Conservation (phyloP, 371 early-diverging fungal genomes). For the Apophysomyces variabilis region DNA sequence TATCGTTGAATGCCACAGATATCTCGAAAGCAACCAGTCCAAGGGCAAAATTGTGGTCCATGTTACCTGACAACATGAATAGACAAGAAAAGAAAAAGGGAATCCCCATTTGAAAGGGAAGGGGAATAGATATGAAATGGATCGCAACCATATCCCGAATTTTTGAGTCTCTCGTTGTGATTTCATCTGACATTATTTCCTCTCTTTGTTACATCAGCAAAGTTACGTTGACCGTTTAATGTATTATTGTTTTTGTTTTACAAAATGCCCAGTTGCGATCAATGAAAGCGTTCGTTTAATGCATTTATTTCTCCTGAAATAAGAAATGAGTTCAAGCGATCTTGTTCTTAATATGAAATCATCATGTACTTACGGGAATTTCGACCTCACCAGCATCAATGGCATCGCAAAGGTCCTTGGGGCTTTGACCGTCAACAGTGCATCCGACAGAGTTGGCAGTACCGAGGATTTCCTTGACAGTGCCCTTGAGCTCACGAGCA, state of each 20-base stretch:
- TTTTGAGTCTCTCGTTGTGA: background rate
- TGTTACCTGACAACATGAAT: slow-evolving; percentile 19
- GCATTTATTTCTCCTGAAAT: slow-evolving; percentile 31
- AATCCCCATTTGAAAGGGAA: no score
- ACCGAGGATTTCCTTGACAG: slow-evolving; percentile 99
- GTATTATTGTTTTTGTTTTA: slow-evolving; percentile 2
- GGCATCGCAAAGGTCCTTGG: slow-evolving; percentile 50
- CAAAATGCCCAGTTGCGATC: slow-evolving; percentile 10
- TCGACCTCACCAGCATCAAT: slow-evolving; percentile 79
- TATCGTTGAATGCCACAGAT: slow-evolving; percentile 66
- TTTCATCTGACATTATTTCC: background rate
- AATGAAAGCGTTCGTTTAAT: slow-evolving; percentile 7
- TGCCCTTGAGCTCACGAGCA: slow-evolving; percentile 87
- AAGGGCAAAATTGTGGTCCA: slow-evolving; percentile 65
- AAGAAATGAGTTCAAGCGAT: background rate
- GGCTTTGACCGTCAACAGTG: slow-evolving; percentile 66
- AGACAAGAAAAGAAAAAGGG: background rate
- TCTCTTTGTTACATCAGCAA: slow-evolving; percentile 14
- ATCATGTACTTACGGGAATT: slow-evolving; percentile 58
- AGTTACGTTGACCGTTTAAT: background rate
- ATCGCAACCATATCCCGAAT: background rate
- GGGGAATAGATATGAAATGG: background rate
- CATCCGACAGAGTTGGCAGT: slow-evolving; percentile 97
- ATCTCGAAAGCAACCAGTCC: slow-evolving; percentile 67
- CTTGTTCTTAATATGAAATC: slow-evolving; percentile 16